Conservation (phyloP, 176 grass and related monocot genomes). For the Paspalum notatum region DNA sequence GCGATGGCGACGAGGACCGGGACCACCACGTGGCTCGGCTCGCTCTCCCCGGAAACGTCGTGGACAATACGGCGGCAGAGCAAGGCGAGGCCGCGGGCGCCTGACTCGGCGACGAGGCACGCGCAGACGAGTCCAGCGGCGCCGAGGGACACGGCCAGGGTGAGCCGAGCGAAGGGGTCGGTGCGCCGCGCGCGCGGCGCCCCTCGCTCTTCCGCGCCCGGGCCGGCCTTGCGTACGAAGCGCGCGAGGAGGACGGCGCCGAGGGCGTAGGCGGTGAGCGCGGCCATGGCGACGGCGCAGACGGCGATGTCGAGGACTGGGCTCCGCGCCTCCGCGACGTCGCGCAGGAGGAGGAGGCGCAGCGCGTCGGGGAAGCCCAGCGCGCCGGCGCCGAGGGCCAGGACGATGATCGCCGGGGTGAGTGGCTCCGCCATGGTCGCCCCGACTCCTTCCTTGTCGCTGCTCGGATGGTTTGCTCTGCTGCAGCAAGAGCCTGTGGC, state of each 20-base stretch:
- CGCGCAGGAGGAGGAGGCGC: not conserved
- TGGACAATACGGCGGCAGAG: not conserved
- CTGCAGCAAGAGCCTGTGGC: no score
- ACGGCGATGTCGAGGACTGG: not conserved
- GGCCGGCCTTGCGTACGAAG: not conserved
- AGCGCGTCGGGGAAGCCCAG: not conserved
- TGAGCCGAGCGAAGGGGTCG: not conserved
- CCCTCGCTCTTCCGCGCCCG: no score
- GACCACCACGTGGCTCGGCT: no score
- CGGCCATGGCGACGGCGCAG: not conserved
- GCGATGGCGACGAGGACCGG: not conserved
- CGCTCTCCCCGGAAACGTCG: no score
- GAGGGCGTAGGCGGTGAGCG: not conserved
- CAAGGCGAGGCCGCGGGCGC: not conserved
- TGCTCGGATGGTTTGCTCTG: no score
- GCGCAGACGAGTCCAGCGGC: not conserved
- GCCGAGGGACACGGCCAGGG: not conserved
- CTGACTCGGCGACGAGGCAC: not conserved
- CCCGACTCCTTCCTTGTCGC: no score
- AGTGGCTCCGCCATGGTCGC: not conserved
- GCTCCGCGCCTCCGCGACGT: not conserved
- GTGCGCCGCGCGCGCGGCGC: not conserved
- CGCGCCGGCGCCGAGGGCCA: not conserved
- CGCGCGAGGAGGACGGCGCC: constrained; percentile 9
- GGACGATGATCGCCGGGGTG: not conserved